Conservation (phyloP, 2,329 filamentous ascomycete species). For the Ambrosiella beaveri region DNA sequence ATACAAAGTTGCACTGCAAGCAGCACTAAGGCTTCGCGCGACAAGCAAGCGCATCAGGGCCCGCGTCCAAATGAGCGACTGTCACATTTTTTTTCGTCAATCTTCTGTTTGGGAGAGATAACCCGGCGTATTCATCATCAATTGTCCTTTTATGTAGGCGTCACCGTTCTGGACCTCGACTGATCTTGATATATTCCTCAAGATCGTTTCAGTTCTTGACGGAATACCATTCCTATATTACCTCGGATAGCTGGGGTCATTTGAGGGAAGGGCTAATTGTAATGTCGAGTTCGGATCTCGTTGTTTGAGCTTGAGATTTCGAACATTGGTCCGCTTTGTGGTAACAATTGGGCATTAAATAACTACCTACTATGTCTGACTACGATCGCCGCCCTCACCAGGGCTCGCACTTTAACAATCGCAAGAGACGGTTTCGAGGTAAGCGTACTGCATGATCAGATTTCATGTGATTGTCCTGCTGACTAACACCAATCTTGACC, state of each 20-base stretch:
- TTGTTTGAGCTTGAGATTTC: neutral
- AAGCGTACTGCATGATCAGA: conserved; percentile 6
- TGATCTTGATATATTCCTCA: too few relatives aligned
- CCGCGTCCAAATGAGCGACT: neutral
- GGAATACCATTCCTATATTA: too few relatives aligned
- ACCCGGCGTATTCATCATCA: too few relatives aligned
- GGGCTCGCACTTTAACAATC: conserved; percentile 32
- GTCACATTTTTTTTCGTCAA: neutral
- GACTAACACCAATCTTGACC: neutral
- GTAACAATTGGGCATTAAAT: neutral
- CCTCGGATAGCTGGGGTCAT: too few relatives aligned
- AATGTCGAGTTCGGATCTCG: too few relatives aligned
- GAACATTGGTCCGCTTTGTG: neutral
- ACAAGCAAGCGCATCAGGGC: neutral
- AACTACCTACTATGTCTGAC: conserved; percentile 30
- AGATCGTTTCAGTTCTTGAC: too few relatives aligned
- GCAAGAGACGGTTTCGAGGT: conserved; percentile 74
- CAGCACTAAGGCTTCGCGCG: neutral
- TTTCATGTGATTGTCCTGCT: neutral
- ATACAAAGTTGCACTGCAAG: neutral
- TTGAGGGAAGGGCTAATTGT: too few relatives aligned
- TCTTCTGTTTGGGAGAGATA: neutral
- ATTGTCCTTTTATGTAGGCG: too few relatives aligned
- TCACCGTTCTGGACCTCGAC: too few relatives aligned
- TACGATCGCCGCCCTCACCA: conserved; percentile 37